Evolutionary conservation across 2,329 filamentous ascomycete genomes (phyloP).

Genomic region (Scedosporium dehoogii): DNA sequence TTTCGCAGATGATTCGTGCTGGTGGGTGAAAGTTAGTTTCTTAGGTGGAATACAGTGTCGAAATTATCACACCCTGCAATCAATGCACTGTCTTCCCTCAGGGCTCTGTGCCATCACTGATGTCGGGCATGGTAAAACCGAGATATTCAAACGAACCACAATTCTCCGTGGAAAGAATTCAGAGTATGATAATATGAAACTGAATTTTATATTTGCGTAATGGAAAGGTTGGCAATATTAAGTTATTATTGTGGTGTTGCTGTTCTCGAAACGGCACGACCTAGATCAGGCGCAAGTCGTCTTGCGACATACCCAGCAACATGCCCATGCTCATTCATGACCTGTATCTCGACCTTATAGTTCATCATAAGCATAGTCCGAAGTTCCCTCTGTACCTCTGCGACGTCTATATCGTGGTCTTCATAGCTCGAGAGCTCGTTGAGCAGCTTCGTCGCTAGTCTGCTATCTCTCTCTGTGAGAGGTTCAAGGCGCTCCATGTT

Average conservation of each 20-base stretch:
- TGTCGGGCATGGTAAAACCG: no score
- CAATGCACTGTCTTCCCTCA: background rate
- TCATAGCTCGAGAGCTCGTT: slow-evolving; percentile 24
- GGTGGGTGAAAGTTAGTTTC: background rate
- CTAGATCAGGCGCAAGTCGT: slow-evolving; percentile 20
- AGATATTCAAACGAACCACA: background rate
- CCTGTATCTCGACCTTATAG: slow-evolving; percentile 69
- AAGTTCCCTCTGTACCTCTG: slow-evolving; percentile 43
- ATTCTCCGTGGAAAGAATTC: background rate
- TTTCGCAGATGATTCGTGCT: background rate
- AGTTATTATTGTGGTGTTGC: no score
- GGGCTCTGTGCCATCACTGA: no score
- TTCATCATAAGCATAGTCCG: slow-evolving; percentile 67
- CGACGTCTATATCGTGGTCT: slow-evolving; percentile 19
- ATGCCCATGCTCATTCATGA: slow-evolving; percentile 47
- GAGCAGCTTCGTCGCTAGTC: slow-evolving; percentile 44
- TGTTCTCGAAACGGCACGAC: no score
- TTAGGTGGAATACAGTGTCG: background rate
- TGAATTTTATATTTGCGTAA: no score
- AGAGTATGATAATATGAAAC: no score
- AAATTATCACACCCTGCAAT: background rate
- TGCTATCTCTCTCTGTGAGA: slow-evolving; percentile 48
- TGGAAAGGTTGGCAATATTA: no score
- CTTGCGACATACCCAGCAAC: slow-evolving; percentile 39
- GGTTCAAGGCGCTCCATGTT: slow-evolving; percentile 13